Evolutionary conservation across 2,329 filamentous ascomycete genomes (phyloP).

Genomic region (Fusarium sp.): DNA sequence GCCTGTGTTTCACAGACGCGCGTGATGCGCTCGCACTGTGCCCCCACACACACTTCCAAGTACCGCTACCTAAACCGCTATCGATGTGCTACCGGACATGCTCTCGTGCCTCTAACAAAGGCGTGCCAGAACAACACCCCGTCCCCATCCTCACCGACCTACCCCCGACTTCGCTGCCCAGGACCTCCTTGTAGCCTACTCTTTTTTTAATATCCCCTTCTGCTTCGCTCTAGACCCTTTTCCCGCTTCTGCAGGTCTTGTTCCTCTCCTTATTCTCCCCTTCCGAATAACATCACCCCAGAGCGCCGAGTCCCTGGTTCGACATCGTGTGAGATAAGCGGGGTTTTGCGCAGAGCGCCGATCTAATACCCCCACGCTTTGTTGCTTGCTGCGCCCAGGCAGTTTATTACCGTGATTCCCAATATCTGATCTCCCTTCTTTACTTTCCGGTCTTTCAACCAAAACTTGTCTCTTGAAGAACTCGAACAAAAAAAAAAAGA

Average conservation of each 20-base stretch:
- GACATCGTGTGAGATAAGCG: constrained; percentile 33
- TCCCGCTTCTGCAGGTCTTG: constrained; percentile 3
- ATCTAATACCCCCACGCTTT: constrained; percentile 25
- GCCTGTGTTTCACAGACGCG: not conserved
- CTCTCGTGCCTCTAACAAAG: constrained; percentile 42
- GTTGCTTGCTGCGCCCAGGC: constrained; percentile 18
- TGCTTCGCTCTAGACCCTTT: constrained; percentile 3
- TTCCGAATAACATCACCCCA: constrained; percentile 20
- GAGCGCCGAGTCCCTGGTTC: constrained; percentile 12
- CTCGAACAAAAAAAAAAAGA: constrained; percentile 1
- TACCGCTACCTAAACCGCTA: constrained; percentile 37
- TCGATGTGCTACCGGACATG: constrained; percentile 30
- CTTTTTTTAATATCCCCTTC: constrained; percentile 23
- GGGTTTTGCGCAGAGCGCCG: constrained; percentile 29
- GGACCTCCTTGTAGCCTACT: constrained; percentile 22
- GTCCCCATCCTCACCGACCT: constrained; percentile 26
- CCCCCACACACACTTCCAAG: constrained; percentile 4
- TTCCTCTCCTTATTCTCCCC: not conserved
- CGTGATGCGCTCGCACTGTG: constrained; percentile 37
- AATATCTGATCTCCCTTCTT: constrained; percentile 8
- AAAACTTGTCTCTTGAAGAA: constrained; percentile 7
- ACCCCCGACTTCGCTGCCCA: constrained; percentile 39
- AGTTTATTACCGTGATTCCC: constrained; percentile 27
- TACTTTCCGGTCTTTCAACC: not conserved
- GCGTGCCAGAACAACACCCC: constrained; percentile 23